Evolutionary conservation across 805 yeast genomes (phyloP).

Genomic region (Candida germanica): DNA sequence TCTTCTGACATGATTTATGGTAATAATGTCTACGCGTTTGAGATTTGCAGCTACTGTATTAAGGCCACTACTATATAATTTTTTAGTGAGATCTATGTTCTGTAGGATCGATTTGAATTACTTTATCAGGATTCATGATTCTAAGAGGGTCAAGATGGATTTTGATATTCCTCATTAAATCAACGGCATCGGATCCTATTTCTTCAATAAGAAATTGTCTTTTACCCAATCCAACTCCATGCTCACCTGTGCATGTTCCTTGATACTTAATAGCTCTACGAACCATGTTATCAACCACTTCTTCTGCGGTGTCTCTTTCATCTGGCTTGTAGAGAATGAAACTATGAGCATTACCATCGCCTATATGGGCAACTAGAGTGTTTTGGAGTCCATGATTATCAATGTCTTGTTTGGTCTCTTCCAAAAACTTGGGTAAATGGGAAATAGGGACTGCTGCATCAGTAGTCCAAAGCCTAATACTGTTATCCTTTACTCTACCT

Average conservation of each 20-base stretch:
- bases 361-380: conserved; percentile 75
- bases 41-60: conserved; percentile 6
- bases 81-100: conserved; percentile 17
- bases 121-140: conserved; percentile 73
- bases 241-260: conserved; percentile 86
- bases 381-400: conserved; percentile 49
- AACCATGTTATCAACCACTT: conserved; percentile 26
- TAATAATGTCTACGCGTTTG: no score
- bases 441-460: conserved; percentile 85
- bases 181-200: conserved; percentile 62
- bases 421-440: conserved; percentile 57
- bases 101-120: conserved; percentile 64
- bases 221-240: conserved; percentile 79
- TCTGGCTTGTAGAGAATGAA: conserved; percentile 57
- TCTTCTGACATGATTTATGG: conserved; percentile 1
- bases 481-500: conserved; percentile 29
- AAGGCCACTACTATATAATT: no score
- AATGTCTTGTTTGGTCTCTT: conserved; percentile 58
- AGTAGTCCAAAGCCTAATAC: conserved; percentile 64
- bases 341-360: conserved; percentile 81
- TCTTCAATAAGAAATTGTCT: conserved; percentile 58
- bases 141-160: conserved; percentile 67
- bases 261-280: conserved; percentile 37
- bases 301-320: conserved; percentile 40
- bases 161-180: conserved; percentile 69